Base-by-base conservation (phyloP, 2,329 filamentous ascomycete genomes). In the Apiospora sp. region DNA sequence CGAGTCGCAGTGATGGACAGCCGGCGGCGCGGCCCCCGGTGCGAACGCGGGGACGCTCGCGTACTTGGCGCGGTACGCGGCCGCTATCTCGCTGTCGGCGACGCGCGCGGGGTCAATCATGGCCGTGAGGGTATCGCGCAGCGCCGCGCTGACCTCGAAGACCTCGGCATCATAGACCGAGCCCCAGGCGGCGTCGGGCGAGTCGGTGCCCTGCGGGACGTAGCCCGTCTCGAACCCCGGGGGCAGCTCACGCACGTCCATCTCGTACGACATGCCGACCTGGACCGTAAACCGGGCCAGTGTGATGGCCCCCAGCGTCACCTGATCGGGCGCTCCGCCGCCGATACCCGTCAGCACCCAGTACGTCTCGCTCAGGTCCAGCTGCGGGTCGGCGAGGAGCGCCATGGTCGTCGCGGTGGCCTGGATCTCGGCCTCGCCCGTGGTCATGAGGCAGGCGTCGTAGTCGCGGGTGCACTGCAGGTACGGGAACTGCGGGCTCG, bases 251-350 rank as follows among this genome's bases (percentile, higher is more conserved):
- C 92, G 88, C 0, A 88, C 83, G 76, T 94, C 92, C 74, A 95
- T 89, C 80, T 95, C 93, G 75, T 94, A 93, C 80, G 95, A 92
- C 70, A 94, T 84, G 0, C 91, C 92, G 4, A 94, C 92, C 78
- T 95, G 93, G 5, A 95, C 87, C 0, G 92, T 89, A 78, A 91
- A 95, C 27, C 89, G 88, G 46, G 91, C 88, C 71, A 95, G 89
- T 0, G 91, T 91, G 0, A 93, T 92, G 49, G 88, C 87, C 64
- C 88, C 90, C 4, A 93, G 85, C 0, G 92, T 94, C 27, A 87
- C 90, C 34, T 89, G 82, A 73, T 91, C 88, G 0, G 93, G 93
- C 79, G 90, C 94, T 61, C 94, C 86, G 22, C 93, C 93, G 1
- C 90, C 92, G 74, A 95, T 94, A 2, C 93, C 93, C 0, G 87